Base-by-base conservation (phyloP, 257 asterid species). In the Solanum microdontum region DNA sequence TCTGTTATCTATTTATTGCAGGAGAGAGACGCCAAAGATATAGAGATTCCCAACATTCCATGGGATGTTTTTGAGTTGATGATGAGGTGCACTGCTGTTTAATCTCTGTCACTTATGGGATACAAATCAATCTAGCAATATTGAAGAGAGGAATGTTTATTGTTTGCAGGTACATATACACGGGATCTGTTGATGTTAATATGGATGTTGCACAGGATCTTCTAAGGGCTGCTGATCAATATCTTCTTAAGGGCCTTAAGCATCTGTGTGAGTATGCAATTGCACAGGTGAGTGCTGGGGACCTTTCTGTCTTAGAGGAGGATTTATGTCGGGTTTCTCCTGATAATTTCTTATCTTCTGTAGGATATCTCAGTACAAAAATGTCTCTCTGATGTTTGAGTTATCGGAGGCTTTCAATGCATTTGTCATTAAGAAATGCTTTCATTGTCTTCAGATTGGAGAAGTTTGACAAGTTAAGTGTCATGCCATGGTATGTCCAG, bases 11-110 rank as follows among this genome's bases (percentile, higher is more conserved):
- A 40, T 70, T 40, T 30, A 85, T 74, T 92, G 92, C 93, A 97
- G 99, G 99, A 97, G 92, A 94, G 97, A 91, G 99, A 97, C 68
- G 99, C 99, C 86, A 97, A 94, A 93, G 98, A 95, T 89, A 94
- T 94, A 51, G 99, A 94, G 94, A 95, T 97, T 77, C 99, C 99
- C 32, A 97, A 97, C 89, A 97, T 95, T 87, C 94, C 93, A 93
- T 97, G 99, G 99, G 96, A 94, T 90, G 97, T 95, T 87, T 97
- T 97, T 85, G 99, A 97, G 92, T 89, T 95, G 94, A 97, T 97
- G 99, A 97, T 95, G 99, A 95, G 98, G 99, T 97, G 88, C 70
- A 72, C 82, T 48, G 82, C 32, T 83, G 69, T 79, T 37, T 43
- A 51, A 73, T 45, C n/a, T 34, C 72, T 72, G 26, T 80, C 40